Percentiles rank a stretch among this genome's conserved stretches.
Conservation (phyloP, 140 eudicot species). For the Stevia rebaudiana region DNA sequence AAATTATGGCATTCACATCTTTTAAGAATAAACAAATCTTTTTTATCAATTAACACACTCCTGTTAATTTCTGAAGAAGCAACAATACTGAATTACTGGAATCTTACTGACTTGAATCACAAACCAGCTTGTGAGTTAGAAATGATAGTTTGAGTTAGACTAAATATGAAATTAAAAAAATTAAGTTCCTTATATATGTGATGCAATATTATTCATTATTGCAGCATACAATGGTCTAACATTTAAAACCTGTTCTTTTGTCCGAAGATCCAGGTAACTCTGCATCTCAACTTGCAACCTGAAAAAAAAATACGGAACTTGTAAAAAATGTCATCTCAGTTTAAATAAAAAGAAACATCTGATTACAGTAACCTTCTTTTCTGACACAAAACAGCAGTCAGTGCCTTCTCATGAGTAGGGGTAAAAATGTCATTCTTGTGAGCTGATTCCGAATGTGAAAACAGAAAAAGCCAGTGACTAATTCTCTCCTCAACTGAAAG, state of each 20-base stretch:
- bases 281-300: constrained; percentile 76
- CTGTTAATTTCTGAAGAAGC: background rate
- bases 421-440: constrained; percentile 48
- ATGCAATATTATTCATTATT: constrained; percentile 3
- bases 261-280: constrained; percentile 52
- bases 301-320: constrained; percentile 19
- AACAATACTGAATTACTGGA: background rate
- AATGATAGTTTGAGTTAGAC: background rate
- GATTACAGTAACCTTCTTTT: constrained; percentile 53
- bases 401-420: constrained; percentile 66
- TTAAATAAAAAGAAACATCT: constrained; percentile 7
- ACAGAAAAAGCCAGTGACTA: constrained; percentile 75
- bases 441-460: constrained; percentile 59
- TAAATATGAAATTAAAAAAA: background rate
- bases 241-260: constrained; percentile 43
- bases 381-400: constrained; percentile 56
- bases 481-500: constrained; percentile 75
- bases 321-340: constrained; percentile 10
- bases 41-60: background rate
- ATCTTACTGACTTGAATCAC: constrained; percentile 9
- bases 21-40: background rate
- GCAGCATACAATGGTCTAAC: constrained; percentile 9
- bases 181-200: background rate
- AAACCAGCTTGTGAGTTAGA: background rate
- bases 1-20: constrained; percentile 3